Evolutionary conservation across 768 basidiomycete genomes (phyloP), one percentile per base, ranked within the genome.

Genomic region (Gyrodon lividus): DNA sequence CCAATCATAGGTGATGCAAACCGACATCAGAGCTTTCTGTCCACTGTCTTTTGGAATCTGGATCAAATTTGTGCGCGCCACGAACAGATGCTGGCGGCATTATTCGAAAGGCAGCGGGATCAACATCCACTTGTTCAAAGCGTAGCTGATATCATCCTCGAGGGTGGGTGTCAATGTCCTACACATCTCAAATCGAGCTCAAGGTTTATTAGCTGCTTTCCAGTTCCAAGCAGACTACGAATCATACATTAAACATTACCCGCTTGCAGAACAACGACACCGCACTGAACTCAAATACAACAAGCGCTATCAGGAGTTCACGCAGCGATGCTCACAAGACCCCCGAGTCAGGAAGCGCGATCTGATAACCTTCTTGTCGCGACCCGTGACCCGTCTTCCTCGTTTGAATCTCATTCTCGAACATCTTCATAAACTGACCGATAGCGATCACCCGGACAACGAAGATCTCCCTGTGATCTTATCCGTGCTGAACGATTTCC

Each of bases 321-420:
- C 90, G 24, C 78, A 84, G 59, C 75, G 75, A 23, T 80, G 81
- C 33, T 77, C 82, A 2, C 74, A 74, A 39, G 82, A 92, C 56
- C 80, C 84, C 12, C 80, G 86, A 20, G 74, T 86, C 47, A 82
- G 77, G 46, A 88, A 86, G 65, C 83, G 89, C 41, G 91, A 92
- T 61, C 68, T 92, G 40, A 80, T 86, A 53, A 87, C 88, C 2
- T 88, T 96, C 60, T 76, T 95, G 22, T 90, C 89, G 12, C 79
- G 93, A 5, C 92, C 93, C 0, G 86, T 94, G 26, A 93, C 91
- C 4, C 85, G 92, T n/a, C 79, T 96, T 22, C 92, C 91, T 6
- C 79, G 93, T 23, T 74, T 94, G 1, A 80, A 80, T 38, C 79
- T 96, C 10, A 72, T 92, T 1, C 73, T 96, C 10, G 84, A 89